Evolutionary conservation across 345 rosid species (phyloP).

Genomic region (Noccaea caerulescens): DNA sequence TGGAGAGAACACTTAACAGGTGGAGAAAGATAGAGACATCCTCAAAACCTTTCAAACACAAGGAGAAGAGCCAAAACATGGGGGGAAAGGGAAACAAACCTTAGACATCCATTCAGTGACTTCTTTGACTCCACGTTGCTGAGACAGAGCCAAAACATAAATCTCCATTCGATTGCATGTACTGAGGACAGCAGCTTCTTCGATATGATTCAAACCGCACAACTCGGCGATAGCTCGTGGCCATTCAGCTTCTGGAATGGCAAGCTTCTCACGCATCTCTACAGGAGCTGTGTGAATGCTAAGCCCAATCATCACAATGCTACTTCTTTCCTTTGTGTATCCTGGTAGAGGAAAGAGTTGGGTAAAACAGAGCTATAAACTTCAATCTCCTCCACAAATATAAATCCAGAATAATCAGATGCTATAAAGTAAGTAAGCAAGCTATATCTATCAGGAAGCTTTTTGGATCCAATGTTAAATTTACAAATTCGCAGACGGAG

Average conservation of each 20-base stretch:
- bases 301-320: constrained; percentile 74
- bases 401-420: neutral
- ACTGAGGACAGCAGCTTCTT: constrained; percentile 82
- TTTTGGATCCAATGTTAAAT: neutral
- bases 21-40: neutral
- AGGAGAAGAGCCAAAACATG: neutral
- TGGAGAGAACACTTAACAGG: neutral
- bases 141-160: constrained; percentile 70
- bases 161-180: constrained; percentile 84
- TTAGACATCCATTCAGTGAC: constrained; percentile 89
- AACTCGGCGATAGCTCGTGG: constrained; percentile 74
- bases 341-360: constrained; percentile 43
- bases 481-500: neutral
- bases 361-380: constrained; percentile 14
- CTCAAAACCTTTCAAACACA: neutral
- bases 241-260: constrained; percentile 86
- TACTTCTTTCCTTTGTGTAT: constrained; percentile 73
- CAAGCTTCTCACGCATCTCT: constrained; percentile 78
- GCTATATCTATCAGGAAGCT: neutral
- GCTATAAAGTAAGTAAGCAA: neutral
- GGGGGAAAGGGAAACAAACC: constrained; percentile 51
- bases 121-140: constrained; percentile 82
- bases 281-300: constrained; percentile 71
- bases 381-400: neutral
- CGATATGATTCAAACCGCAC: constrained; percentile 84